These are phyloP conservation scores for Komagataella kurtzmanii DNA, from an alignment of 805 yeast species.

Conservation along the genomic window DNA sequence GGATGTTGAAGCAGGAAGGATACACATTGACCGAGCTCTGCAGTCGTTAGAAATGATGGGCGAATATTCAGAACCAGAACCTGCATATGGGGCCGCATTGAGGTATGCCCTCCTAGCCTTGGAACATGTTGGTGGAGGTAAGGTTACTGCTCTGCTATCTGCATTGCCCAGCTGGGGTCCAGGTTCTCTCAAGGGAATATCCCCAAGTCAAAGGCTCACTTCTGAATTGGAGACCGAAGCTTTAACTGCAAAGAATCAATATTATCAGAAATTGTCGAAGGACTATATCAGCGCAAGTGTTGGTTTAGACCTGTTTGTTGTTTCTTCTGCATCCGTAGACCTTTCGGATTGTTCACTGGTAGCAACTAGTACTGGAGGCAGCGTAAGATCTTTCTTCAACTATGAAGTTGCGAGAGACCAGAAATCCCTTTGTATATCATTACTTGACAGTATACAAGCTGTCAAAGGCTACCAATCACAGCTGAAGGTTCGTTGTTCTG, in stretches of 20 bases:
- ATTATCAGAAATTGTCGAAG: constrained; percentile 44
- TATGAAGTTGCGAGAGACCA: constrained; percentile 65
- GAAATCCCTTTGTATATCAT: constrained; percentile 8
- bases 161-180: constrained; percentile 73
- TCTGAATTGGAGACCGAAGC: constrained; percentile 32
- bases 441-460: constrained; percentile 38
- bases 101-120: constrained; percentile 54
- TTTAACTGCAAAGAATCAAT: constrained; percentile 46
- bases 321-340: constrained; percentile 54
- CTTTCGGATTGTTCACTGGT: constrained; percentile 60
- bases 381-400: constrained; percentile 46
- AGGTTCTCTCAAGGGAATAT: constrained; percentile 45
- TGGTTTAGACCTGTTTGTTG: constrained; percentile 67
- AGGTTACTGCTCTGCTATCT: constrained; percentile 55
- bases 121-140: constrained; percentile 66
- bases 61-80: constrained; percentile 34
- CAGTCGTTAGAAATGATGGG: constrained; percentile 37
- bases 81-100: constrained; percentile 71
- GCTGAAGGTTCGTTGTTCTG: constrained; percentile 75
- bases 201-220: constrained; percentile 16
- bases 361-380: constrained; percentile 60
- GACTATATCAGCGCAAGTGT: constrained; percentile 44
- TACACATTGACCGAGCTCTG: constrained; percentile 55
- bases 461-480: constrained; percentile 75
- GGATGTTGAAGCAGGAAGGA: constrained; percentile 55